Evolutionary conservation across 495 filamentous ascomycete genomes (phyloP), one percentile per base, ranked within the genome.

Genomic region (Daldinia grandis): DNA sequence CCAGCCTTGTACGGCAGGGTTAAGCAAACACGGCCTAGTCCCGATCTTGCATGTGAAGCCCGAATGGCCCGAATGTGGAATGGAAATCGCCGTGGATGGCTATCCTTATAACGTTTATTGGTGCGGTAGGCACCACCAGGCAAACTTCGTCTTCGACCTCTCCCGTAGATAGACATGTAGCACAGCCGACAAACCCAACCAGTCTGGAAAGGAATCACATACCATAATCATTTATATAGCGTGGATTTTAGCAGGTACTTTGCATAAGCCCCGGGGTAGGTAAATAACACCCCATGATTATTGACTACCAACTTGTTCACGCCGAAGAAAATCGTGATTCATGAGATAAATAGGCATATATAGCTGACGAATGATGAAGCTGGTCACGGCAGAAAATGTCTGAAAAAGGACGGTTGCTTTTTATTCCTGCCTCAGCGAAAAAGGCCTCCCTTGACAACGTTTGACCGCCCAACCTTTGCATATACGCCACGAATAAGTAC

Each of bases 11-110:
- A 33, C 12, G 31, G 58, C 64, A 60, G 64, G 63, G 63, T 51
- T 35, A 72, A 72, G 63, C 69, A 72, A 72, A 72, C 69, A 72
- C 8, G 51, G 31, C 58, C 58, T 62, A 58, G 21, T 54, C 51
- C 21, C 27, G 49, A n/a, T 31, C n/a, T 12, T 12, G 19, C 66
- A 72, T 68, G 61, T 62, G 64, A 64, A 56, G 53, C 55, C 64
- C 60, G 69, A 67, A 14, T 72, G 64, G 64, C 61, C 59, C 64
- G 69, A 62, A 72, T 25, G 61, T 57, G 40, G 37, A 33, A 31
- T 59, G 21, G 25, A 51, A 12, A 44, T 40, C 38, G 21, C 24
- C 35, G 51, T 54, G 14, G 33, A 37, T 49, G 58, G 53, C 25
- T 44, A 62, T 56, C 17, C 49, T 35, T 15, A 55, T 47, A 9